Evolutionary conservation across 2,329 filamentous ascomycete genomes (phyloP).

Genomic region (Thielaviopsis euricoi): DNA sequence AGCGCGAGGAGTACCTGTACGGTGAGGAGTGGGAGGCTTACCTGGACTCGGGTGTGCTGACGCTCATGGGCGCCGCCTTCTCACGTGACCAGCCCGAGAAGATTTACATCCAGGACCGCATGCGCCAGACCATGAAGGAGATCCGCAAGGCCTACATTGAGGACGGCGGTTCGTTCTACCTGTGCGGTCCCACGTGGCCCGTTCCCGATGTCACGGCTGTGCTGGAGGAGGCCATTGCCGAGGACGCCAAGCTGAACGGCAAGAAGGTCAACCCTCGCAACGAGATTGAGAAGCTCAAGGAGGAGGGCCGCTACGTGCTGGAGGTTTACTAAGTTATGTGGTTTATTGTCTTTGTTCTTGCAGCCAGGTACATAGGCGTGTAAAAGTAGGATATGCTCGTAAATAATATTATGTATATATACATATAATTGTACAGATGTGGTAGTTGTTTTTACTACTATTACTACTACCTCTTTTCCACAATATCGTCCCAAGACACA

Average conservation of each 20-base stretch:
- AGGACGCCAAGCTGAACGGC: constrained; percentile 49
- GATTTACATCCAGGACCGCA: constrained; percentile 98
- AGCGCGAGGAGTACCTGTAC: constrained; percentile 96
- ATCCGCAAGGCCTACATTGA: constrained; percentile 76
- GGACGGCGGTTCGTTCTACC: constrained; percentile 85
- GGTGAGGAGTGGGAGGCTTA: constrained; percentile 99
- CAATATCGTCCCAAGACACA: constrained; percentile 24
- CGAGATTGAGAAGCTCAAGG: constrained; percentile 96
- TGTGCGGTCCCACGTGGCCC: constrained; percentile 96
- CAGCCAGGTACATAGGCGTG: too few relatives aligned
- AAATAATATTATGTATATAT: not conserved
- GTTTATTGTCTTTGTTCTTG: not conserved
- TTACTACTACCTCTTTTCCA: not conserved
- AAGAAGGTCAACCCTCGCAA: constrained; percentile 75
- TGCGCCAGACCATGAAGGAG: constrained; percentile 71
- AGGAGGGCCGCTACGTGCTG: constrained; percentile 81
- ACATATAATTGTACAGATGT: not conserved
- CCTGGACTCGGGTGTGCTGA: constrained; percentile 86
- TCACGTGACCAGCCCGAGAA: constrained; percentile 94
- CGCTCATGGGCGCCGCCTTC: constrained; percentile 82
- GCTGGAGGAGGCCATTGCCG: constrained; percentile 75
- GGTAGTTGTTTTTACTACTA: not conserved
- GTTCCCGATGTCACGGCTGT: constrained; percentile 93
- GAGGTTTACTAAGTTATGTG: constrained; percentile 64
- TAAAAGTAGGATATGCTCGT: not conserved